Evolutionary conservation across 1,284 basidiomycete genomes (phyloP).

Genomic region (Sutorius eximius): DNA sequence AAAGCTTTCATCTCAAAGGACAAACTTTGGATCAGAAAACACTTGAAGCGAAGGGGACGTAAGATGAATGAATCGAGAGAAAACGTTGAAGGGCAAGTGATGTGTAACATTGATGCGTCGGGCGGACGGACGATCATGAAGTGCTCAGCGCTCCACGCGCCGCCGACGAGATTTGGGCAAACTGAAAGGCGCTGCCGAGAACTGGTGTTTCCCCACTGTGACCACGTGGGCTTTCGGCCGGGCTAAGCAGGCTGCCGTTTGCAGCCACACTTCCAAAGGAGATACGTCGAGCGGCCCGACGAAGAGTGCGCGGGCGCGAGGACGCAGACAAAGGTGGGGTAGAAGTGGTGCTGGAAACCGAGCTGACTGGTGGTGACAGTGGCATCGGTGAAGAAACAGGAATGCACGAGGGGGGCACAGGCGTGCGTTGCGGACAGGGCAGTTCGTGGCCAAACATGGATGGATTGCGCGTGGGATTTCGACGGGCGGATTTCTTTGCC

Average conservation of each 20-base stretch:
- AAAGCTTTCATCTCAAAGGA: background rate
- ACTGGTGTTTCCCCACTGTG: conserved; percentile 16
- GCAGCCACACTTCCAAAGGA: conserved; percentile 27
- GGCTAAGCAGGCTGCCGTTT: conserved; percentile 9
- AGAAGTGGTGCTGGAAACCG: background rate
- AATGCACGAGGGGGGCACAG: conserved; percentile 33
- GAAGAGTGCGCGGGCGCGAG: conserved; percentile 34
- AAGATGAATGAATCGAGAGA: background rate
- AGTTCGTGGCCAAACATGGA: conserved; percentile 37
- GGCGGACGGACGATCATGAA: background rate
- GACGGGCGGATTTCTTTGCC: conserved; percentile 32
- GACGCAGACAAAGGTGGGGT: conserved; percentile 4
- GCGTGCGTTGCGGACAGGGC: conserved; percentile 34
- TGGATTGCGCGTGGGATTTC: conserved; percentile 33
- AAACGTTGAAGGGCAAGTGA: conserved; percentile 1
- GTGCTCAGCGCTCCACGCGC: conserved; percentile 4
- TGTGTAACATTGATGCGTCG: conserved; percentile 11
- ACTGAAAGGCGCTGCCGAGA: conserved; percentile 35
- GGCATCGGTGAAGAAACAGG: conserved; percentile 33
- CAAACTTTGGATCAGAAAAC: background rate
- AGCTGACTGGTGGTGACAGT: conserved; percentile 23
- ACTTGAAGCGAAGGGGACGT: background rate
- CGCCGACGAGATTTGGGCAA: conserved; percentile 18
- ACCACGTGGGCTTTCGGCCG: conserved; percentile 11
- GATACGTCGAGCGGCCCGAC: conserved; percentile 36